Percentiles rank a stretch among this genome's conserved stretches.
These are phyloP conservation scores for Triglochin maritima DNA, from an alignment of 106 monocot genomes.

Conservation along the genomic window DNA sequence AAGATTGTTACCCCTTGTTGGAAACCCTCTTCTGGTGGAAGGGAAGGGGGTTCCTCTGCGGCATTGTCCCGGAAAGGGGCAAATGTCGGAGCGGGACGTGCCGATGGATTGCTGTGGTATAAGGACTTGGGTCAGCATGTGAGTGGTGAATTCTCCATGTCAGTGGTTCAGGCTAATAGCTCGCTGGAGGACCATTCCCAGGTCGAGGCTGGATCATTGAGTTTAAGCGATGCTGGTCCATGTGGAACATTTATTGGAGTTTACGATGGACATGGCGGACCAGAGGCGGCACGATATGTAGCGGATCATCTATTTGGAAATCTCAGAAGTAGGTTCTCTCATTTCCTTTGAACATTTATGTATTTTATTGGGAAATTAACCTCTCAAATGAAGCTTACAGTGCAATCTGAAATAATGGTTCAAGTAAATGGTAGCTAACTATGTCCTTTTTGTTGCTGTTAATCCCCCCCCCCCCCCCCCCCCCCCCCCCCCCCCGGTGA, in stretches of 20 bases:
- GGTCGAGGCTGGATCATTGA: conserved; percentile 55
- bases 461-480: too few species aligned
- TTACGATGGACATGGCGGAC: conserved; percentile 77
- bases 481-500: too few species aligned
- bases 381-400: too few species aligned
- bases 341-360: not conserved
- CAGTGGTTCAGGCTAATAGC: conserved; percentile 64
- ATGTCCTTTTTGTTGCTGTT: too few species aligned
- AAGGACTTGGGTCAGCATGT: conserved; percentile 44
- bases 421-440: too few species aligned
- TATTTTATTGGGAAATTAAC: too few species aligned
- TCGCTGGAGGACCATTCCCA: conserved; percentile 60
- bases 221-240: not conserved
- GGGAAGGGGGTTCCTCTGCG: conserved; percentile 3
- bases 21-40: conserved; percentile 5
- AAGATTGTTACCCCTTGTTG: conserved; percentile 37
- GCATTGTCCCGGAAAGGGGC: not conserved
- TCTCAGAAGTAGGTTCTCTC: conserved; percentile 32
- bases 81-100: conserved; percentile 12
- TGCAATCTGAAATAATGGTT: too few species aligned
- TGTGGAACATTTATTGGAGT: conserved; percentile 63
- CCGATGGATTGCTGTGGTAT: conserved; percentile 47
- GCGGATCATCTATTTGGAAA: conserved; percentile 40
- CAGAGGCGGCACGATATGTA: conserved; percentile 45
- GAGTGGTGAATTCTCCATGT: conserved; percentile 69